Base-by-base conservation (phyloP, 202 grass and related monocot species). In the Cymbopogon flexuosus region DNA sequence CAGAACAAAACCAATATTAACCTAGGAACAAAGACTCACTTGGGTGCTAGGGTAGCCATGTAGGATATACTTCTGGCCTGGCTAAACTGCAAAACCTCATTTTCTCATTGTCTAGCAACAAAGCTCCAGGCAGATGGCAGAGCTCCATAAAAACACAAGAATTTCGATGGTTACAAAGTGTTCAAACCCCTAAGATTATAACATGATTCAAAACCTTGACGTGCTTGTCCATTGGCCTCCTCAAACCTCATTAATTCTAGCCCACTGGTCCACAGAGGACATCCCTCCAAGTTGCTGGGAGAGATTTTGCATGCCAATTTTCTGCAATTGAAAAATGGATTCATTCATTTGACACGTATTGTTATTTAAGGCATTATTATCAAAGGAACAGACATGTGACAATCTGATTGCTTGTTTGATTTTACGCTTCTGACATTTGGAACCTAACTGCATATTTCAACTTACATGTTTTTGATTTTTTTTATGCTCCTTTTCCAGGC, bases 401-500 rank as follows among this genome's bases (percentile, higher is more conserved):
- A 2, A 58, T 29, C 51, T 76, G 42, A 10, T 19, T 10, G 39
- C 2, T 45, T 30, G 13, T 68, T 42, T 35, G 79, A 34, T 77
- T 82, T 35, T n/a, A 59, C 10, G 10, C 46, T 59, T 84, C 31
- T 19, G 74, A 40, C n/a, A 24, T 24, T 27, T 62, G 22, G 62
- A 72, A 15, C 37, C 37, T 67, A 36, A 81, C 59, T 81, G 30
- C 51, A 42, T 21, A 67, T 52, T 82, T 52, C 3, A 12, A 2
- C 40, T 27, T 75, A 10, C 15, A 13, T 76, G 15, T 22, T 34
- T 85, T 82, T 72, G 9, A 30, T 47, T 14, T 46, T 14, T 31
- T 65, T 22, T 35, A 6, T 54, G 14, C 58, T 45, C 46, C 23
- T 66, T 19, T 61, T 83, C 51, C 68, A 96, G 92, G 77, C 71